phyloP scores from a whole-genome alignment of 148 eudicot genomes.

The Gaultheria prostrata region DNA sequence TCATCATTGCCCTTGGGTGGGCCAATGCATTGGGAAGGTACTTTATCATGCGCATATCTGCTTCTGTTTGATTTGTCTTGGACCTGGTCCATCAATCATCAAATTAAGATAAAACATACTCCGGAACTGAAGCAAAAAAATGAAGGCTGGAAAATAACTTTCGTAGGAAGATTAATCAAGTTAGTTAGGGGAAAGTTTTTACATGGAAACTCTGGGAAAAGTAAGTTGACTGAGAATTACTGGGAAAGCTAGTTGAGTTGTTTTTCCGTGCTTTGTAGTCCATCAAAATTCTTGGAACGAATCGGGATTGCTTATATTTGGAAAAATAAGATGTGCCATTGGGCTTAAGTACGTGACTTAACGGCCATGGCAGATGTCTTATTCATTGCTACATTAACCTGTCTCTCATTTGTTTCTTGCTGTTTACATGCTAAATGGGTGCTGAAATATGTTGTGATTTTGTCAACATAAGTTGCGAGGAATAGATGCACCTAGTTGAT shows the following conservation, averaged over 20 bases:
- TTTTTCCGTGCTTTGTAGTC: not conserved
- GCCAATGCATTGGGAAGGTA: slow-evolving; percentile 68
- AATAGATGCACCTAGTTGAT: not conserved
- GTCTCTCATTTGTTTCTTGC: not conserved
- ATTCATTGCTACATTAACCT: not conserved
- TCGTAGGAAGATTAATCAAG: not conserved
- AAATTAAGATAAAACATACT: not conserved
- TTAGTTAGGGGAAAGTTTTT: not conserved
- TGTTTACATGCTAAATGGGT: not conserved
- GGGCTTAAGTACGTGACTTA: not conserved
- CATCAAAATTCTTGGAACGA: not conserved
- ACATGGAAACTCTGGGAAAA: not conserved
- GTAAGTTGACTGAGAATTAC: not conserved
- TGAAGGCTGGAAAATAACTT: not conserved
- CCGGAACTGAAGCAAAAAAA: not conserved
- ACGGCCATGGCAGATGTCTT: not conserved
- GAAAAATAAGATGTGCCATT: not conserved
- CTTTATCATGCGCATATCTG: not conserved
- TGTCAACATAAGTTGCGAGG: not conserved
- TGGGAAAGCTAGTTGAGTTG: slow-evolving; percentile 2
- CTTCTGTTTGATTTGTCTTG: not conserved
- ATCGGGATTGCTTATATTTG: not conserved
- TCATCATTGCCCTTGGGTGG: slow-evolving; percentile 74
- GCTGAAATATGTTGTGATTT: not conserved
- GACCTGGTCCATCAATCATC: not conserved